Evolutionary conservation across 1,139 yeast species (phyloP).

Genomic region (Yamadazyma oceani): DNA sequence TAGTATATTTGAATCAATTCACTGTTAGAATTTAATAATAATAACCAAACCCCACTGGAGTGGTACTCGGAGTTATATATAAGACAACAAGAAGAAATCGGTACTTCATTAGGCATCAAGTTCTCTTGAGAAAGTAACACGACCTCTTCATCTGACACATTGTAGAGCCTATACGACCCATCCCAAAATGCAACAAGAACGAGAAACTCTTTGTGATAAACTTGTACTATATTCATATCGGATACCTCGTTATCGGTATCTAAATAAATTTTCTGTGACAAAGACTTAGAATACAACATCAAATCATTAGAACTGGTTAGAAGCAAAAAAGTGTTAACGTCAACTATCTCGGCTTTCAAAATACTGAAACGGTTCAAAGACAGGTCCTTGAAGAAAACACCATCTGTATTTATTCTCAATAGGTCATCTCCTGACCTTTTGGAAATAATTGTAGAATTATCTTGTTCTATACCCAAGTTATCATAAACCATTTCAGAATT

Average conservation of each 20-base stretch:
- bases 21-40: constrained; percentile 17
- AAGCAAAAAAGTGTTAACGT: constrained; percentile 5
- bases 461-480: not conserved
- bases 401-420: constrained; percentile 3
- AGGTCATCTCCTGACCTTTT: not conserved
- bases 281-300: constrained; percentile 6
- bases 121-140: constrained; percentile 9
- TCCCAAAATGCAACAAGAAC: constrained; percentile 17
- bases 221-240: constrained; percentile 13
- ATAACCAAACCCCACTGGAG: constrained; percentile 15
- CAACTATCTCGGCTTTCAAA: constrained; percentile 2
- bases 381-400: constrained; percentile 5
- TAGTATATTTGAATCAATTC: constrained; percentile 14
- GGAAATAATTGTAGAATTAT: not conserved
- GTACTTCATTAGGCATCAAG: constrained; percentile 4
- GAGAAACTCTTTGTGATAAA: constrained; percentile 10
- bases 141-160: constrained; percentile 7
- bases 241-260: constrained; percentile 10
- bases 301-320: constrained; percentile 8
- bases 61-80: constrained; percentile 3
- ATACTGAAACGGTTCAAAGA: constrained; percentile 5
- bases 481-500: not conserved
- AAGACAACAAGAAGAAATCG: constrained; percentile 12
- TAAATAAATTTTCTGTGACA: constrained; percentile 8
- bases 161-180: constrained; percentile 14